Evolutionary conservation across 768 basidiomycete genomes (phyloP).

Genomic region (Pisolithus marmoratus): DNA sequence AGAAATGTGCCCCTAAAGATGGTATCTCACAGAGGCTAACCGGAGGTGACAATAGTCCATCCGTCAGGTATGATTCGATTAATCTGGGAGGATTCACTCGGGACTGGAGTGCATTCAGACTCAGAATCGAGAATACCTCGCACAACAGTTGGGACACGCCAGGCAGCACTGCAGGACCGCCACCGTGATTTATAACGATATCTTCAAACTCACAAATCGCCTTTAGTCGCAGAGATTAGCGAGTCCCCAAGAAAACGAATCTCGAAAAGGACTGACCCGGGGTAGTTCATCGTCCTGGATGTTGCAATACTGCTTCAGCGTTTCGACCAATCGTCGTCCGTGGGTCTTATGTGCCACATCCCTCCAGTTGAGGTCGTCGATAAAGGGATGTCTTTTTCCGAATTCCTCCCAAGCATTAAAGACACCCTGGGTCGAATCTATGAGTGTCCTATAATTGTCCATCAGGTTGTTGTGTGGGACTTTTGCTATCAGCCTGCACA

Average conservation of each 20-base stretch:
- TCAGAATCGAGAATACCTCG: slow-evolving; percentile 33
- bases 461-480: not conserved
- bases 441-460: slow-evolving; percentile 48
- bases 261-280: slow-evolving; percentile 35
- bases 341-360: slow-evolving; percentile 57
- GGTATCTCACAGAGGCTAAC: slow-evolving; percentile 20
- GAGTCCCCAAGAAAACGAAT: not conserved
- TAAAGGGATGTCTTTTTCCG: slow-evolving; percentile 43
- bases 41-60: slow-evolving; percentile 87
- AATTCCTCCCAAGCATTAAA: slow-evolving; percentile 71
- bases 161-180: slow-evolving; percentile 51
- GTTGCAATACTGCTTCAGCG: slow-evolving; percentile 62
- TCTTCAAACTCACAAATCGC: slow-evolving; percentile 77
- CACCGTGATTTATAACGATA: slow-evolving; percentile 53
- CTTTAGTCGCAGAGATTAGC: slow-evolving; percentile 30
- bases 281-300: slow-evolving; percentile 54
- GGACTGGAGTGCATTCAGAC: not conserved
- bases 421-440: slow-evolving; percentile 85
- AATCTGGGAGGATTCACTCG: slow-evolving; percentile 15
- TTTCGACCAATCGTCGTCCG: slow-evolving; percentile 72
- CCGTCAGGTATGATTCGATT: slow-evolving; percentile 18
- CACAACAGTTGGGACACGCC: slow-evolving; percentile 55
- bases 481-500: slow-evolving; percentile 7
- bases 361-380: slow-evolving; percentile 35
- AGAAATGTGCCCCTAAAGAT: not conserved